Base-by-base conservation (phyloP, 495 filamentous ascomycete species). In the Penicillium cinerascens region DNA sequence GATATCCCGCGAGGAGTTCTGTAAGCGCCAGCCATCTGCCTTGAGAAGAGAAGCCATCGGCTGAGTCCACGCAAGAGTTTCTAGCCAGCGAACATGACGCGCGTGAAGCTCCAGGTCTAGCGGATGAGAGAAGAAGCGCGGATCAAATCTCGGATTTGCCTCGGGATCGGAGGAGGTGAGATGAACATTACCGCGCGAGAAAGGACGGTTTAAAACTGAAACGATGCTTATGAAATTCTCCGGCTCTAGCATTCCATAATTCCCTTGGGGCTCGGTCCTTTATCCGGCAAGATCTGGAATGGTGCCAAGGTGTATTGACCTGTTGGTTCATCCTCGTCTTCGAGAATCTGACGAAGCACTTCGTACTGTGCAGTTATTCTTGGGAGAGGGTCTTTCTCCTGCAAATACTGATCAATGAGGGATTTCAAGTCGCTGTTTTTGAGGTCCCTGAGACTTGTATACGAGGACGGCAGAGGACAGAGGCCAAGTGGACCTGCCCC, bases 211-310 rank as follows among this genome's bases (percentile, higher is more conserved):
- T 11, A 63, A 33, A 4, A 52, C 44, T n/a, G 51, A 25, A 17
- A 61, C 45, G 10, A 18, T 60, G 60, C 56, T 80, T 78, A 58
- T 86, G 51, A 78, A 73, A 52, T 71, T 67, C 9, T 63, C 67
- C 10, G 64, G 58, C 13, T 61, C 36, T 0, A 36, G 18, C 20
- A 60, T 29, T 2, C 51, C 29, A n/a, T 60, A 63, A 62, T 26
- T 38, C 45, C 25, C 8, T 48, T 47, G 0, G 56, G 42, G 21
- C 29, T 20, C 10, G 53, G 44, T 27, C 54, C 51, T 23, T 37
- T 35, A 8, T 39, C 22, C 0, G 53, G 29, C 6, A 41, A 17
- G 3, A 60, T 7, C 36, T 60, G 54, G 56, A 63, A 65, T 20
- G 59, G 59, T 1, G 56, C 63, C 9, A 65, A 35, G 11, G 51